These are phyloP conservation scores for Kuraishia capsulata DNA, from an alignment of 805 yeast genomes.

Conservation along the genomic window DNA sequence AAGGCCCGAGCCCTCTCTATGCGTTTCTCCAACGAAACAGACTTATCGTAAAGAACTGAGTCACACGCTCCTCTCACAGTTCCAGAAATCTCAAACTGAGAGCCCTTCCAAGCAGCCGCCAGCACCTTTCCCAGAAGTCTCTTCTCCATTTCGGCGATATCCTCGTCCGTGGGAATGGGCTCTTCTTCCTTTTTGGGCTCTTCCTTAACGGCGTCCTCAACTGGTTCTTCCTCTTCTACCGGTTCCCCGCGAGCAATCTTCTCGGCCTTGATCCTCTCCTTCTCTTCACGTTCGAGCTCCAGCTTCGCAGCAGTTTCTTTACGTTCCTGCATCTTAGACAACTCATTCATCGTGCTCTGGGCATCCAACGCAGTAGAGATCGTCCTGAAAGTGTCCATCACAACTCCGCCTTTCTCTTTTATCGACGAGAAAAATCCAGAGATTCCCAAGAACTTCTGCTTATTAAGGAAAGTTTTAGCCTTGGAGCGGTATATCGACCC, in stretches of 20 bases:
- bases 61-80: slow-evolving; percentile 80
- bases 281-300: slow-evolving; percentile 3
- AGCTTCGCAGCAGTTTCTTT: slow-evolving; percentile 17
- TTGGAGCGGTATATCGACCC: slow-evolving; percentile 73
- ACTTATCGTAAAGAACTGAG: slow-evolving; percentile 60
- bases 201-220: not conserved
- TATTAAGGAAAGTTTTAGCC: slow-evolving; percentile 62
- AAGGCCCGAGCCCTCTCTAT: slow-evolving; percentile 74
- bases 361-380: slow-evolving; percentile 84
- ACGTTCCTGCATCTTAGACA: slow-evolving; percentile 61
- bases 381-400: slow-evolving; percentile 77
- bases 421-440: slow-evolving; percentile 75
- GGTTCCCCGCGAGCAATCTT: slow-evolving; percentile 1
- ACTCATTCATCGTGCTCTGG: slow-evolving; percentile 65
- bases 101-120: slow-evolving; percentile 93
- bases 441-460: slow-evolving; percentile 79
- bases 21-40: slow-evolving; percentile 51
- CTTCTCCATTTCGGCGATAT: slow-evolving; percentile 68
- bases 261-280: slow-evolving; percentile 1
- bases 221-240: not conserved
- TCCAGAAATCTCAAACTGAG: slow-evolving; percentile 75
- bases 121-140: slow-evolving; percentile 79
- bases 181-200: slow-evolving; percentile 11
- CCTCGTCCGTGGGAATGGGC: slow-evolving; percentile 41
- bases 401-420: slow-evolving; percentile 75